A percentile compares a stretch with the other conserved stretches of the same genome.
These are phyloP conservation scores for Salvia sclarea DNA, from an alignment of 305 asterid genomes.

Conservation along the genomic window DNA sequence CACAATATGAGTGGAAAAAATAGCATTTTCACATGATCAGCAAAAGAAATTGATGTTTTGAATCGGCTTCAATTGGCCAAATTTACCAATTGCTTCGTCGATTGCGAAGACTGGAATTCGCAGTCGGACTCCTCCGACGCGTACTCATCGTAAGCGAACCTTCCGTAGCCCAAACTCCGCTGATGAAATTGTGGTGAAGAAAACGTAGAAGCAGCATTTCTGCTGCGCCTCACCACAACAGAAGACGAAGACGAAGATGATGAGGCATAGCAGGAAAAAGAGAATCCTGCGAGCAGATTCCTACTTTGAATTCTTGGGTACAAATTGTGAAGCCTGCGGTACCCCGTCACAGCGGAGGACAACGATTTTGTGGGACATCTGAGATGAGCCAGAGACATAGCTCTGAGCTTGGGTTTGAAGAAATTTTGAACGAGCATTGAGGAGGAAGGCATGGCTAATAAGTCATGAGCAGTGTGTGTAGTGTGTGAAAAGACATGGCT, in stretches of 20 bases:
- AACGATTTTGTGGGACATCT: constrained; percentile 30
- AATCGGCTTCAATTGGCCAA: neutral
- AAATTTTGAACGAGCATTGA: constrained; percentile 37
- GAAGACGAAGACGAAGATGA: constrained; percentile 37
- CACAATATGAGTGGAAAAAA: neutral
- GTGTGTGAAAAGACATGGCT: constrained; percentile 30
- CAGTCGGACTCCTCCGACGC: constrained; percentile 66
- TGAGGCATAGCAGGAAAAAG: constrained; percentile 42
- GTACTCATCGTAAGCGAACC: constrained; percentile 64
- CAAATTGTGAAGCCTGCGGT: constrained; percentile 34
- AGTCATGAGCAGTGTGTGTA: neutral
- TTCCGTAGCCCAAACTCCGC: constrained; percentile 66
- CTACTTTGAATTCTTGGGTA: constrained; percentile 27
- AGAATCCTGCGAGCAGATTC: constrained; percentile 29
- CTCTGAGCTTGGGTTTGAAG: constrained; percentile 40
- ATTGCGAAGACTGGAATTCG: constrained; percentile 40
- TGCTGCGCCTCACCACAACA: constrained; percentile 40
- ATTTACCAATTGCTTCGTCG: constrained; percentile 63
- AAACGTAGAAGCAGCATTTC: constrained; percentile 40
- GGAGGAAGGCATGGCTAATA: constrained; percentile 33
- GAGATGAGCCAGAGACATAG: constrained; percentile 43
- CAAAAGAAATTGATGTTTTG: neutral
- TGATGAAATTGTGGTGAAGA: constrained; percentile 51
- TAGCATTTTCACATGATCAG: constrained; percentile 7
- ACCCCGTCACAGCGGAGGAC: constrained; percentile 34